These are phyloP conservation scores for Penicillium simplicissimum DNA, from an alignment of 495 filamentous ascomycete species.

Conservation along the genomic window DNA sequence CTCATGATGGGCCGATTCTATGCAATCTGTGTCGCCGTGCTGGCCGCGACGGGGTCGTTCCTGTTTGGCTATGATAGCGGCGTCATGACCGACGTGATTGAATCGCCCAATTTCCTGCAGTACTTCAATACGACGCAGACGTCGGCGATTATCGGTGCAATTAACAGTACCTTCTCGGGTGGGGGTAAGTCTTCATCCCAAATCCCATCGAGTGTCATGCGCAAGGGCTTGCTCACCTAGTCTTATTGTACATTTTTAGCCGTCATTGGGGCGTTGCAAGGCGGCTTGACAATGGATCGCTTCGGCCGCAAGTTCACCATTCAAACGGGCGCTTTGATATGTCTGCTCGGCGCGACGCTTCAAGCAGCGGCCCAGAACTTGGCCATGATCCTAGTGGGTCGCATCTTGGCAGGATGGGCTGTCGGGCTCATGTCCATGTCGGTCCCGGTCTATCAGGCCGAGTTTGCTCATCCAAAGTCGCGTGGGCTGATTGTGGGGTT, in stretches of 20 bases:
- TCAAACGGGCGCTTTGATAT: conserved; percentile 56
- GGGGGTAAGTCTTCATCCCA: conserved; percentile 38
- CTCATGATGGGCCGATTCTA: conserved; percentile 45
- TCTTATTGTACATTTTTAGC: conserved; percentile 16
- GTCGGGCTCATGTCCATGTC: conserved; percentile 60
- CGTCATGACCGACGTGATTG: conserved; percentile 58
- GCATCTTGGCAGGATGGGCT: conserved; percentile 62
- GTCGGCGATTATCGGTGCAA: conserved; percentile 54
- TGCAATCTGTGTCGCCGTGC: conserved; percentile 43
- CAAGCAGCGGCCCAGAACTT: conserved; percentile 54
- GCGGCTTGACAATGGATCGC: conserved; percentile 40
- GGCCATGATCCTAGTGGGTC: conserved; percentile 60
- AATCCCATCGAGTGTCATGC: too few relatives aligned
- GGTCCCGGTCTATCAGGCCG: conserved; percentile 60
- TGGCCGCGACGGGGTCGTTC: conserved; percentile 51
- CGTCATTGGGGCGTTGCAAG: conserved; percentile 38
- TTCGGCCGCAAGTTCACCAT: conserved; percentile 57
- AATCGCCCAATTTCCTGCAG: conserved; percentile 46
- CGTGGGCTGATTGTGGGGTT: conserved; percentile 59
- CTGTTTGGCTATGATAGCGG: conserved; percentile 59
- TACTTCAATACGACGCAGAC: conserved; percentile 51
- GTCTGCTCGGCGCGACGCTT: conserved; percentile 55
- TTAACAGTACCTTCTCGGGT: conserved; percentile 58
- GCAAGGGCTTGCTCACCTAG: not conserved
- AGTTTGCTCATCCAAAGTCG: conserved; percentile 52